Evolutionary conservation across 1,139 yeast species (phyloP), one percentile per base, ranked within the genome.

Genomic region (Magnusiomyces suaveolens): DNA sequence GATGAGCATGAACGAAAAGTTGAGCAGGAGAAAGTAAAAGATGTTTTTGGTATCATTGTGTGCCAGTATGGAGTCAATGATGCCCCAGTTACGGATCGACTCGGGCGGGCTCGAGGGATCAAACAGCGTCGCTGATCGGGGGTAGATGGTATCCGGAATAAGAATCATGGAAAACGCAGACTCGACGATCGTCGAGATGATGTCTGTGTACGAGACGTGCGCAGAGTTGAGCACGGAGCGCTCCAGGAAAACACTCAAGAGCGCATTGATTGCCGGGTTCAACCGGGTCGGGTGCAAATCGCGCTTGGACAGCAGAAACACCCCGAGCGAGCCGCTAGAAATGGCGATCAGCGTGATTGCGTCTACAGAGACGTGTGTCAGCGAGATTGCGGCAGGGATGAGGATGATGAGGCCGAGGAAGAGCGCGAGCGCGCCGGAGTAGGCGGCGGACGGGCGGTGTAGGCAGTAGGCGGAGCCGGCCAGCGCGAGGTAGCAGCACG

Each of bases 1-100:
- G 48, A 94, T 83, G 64, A 94, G 80, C 99, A 94, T 94, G 70
- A 92, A 94, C 1, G 92, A 79, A 24, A 95, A 81, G 70, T 94
- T 94, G 57, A 94, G 75, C 57, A 92, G 69, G 52, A 94, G 71
- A 64, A 92, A 94, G 58, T 87, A 85, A 68, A 92, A 90, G 41
- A 94, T 94, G 39, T 95, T 89, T 60, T 87, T 76, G 0, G 97
- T 89, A 62, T 89, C 97, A 26, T 80, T 74, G 62, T 89, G 76
- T 16, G 72, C 71, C 43, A 74, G 60, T 51, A 73, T 69, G 21
- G 74, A 66, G 58, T 69, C 74, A 39, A 70, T 54, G 24, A 70
- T 62, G 29, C 68, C 62, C 64, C 68, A 63, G 8, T 60, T 33
- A 18, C 48, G 53, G 3, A 43, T 25, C 12, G 48, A 43, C 29